Conservation (phyloP, 257 asterid species). For the Solanum pennellii region DNA sequence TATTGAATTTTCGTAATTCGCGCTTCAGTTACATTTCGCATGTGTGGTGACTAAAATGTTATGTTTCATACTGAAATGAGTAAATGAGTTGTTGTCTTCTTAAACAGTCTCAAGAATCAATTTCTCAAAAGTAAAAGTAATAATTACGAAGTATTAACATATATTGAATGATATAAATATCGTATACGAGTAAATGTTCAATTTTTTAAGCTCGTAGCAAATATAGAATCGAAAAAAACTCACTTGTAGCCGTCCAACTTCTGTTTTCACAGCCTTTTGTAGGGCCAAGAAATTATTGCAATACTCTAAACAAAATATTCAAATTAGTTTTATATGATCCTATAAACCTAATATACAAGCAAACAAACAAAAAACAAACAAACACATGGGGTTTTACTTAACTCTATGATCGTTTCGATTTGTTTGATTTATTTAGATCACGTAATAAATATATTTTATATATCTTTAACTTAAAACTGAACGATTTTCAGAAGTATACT, state of each 20-base stretch:
- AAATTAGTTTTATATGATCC: not conserved
- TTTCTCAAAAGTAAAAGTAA: not conserved
- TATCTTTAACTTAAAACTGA: too few relatives aligned
- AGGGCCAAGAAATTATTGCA: not conserved
- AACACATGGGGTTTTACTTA: not conserved
- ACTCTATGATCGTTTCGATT: accelerated
- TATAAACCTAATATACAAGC: not conserved
- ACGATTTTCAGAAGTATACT: too few relatives aligned
- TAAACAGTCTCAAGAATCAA: too few relatives aligned
- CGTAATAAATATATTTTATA: too few relatives aligned
- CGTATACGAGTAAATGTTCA: not conserved
- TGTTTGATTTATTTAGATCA: too few relatives aligned
- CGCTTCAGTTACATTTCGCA: not conserved
- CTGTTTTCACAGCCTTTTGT: not conserved
- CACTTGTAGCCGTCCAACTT: not conserved
- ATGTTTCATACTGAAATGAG: not conserved
- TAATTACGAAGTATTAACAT: not conserved
- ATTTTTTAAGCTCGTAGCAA: not conserved
- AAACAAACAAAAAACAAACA: not conserved
- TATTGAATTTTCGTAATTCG: not conserved
- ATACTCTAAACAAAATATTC: not conserved
- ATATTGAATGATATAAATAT: not conserved
- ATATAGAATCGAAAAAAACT: not conserved
- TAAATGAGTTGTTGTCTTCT: too few relatives aligned
- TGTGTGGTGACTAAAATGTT: not conserved